A percentile compares a stretch with the other conserved stretches of the same genome.
Evolutionary conservation across 2,329 filamentous ascomycete genomes (phyloP).

Genomic region (Lecanicillium sp.): DNA sequence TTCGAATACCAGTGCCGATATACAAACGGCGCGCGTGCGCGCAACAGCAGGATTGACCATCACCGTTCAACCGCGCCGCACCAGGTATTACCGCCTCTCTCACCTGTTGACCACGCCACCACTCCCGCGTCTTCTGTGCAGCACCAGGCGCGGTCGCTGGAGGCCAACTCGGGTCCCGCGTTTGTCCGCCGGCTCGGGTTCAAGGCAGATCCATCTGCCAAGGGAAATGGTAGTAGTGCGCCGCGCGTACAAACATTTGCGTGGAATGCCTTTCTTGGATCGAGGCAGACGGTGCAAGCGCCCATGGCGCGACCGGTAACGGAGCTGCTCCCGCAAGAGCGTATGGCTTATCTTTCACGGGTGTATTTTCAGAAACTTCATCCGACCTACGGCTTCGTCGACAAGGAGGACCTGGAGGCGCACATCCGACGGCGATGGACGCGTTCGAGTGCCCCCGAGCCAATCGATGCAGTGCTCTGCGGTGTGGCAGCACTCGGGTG

Average conservation of each 20-base stretch:
- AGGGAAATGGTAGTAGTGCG: too few relatives aligned
- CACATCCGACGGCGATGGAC: slow-evolving; percentile 29
- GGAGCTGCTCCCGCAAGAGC: slow-evolving; percentile 39
- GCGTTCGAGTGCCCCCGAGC: slow-evolving; percentile 22
- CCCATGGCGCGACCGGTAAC: slow-evolving; percentile 32
- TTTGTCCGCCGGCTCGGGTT: slow-evolving; percentile 49
- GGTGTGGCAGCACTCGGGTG: slow-evolving; percentile 50
- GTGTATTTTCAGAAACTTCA: slow-evolving; percentile 50
- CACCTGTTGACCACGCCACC: slow-evolving; percentile 16
- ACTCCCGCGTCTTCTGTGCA: slow-evolving; percentile 21
- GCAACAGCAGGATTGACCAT: slow-evolving; percentile 12
- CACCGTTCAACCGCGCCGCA: background rate
- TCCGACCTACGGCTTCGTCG: slow-evolving; percentile 45
- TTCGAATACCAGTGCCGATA: slow-evolving; percentile 50
- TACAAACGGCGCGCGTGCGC: slow-evolving; percentile 19
- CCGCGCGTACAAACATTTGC: slow-evolving; percentile 50
- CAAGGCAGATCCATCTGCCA: slow-evolving; percentile 46
- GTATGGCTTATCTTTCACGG: slow-evolving; percentile 39
- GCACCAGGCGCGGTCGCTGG: slow-evolving; percentile 32
- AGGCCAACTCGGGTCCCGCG: slow-evolving; percentile 52
- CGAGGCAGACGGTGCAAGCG: slow-evolving; percentile 19
- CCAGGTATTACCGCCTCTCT: slow-evolving; percentile 10
- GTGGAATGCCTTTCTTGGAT: slow-evolving; percentile 41
- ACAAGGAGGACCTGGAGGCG: slow-evolving; percentile 25
- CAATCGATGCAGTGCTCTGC: slow-evolving; percentile 44